phyloP scores from a whole-genome alignment of 495 filamentous ascomycete genomes.

The Venustampulla echinocandica region DNA sequence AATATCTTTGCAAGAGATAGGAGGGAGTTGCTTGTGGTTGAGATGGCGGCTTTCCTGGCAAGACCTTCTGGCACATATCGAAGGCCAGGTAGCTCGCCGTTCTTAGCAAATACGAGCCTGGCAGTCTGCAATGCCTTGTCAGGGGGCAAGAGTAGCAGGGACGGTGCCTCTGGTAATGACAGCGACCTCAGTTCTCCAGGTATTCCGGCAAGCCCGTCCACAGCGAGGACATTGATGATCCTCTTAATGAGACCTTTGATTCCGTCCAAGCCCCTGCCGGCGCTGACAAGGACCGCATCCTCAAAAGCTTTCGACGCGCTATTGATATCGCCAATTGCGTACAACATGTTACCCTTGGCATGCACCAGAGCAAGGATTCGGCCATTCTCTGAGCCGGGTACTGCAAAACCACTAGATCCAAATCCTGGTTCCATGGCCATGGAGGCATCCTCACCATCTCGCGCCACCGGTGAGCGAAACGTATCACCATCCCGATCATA shows the following conservation, averaged over 20 bases:
- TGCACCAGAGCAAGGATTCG: slow-evolving; percentile 87
- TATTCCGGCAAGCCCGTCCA: slow-evolving; percentile 13
- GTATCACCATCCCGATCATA: slow-evolving; percentile 21
- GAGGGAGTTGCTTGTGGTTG: slow-evolving; percentile 91
- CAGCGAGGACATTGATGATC: slow-evolving; percentile 64
- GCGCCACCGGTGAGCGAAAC: slow-evolving; percentile 3
- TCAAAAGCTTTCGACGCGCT: slow-evolving; percentile 88
- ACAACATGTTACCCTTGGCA: slow-evolving; percentile 97
- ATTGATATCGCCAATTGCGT: slow-evolving; percentile 76
- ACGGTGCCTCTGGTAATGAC: slow-evolving; percentile 18
- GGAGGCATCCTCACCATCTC: slow-evolving; percentile 40
- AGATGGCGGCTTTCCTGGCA: slow-evolving; percentile 71
- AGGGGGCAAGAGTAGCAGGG: slow-evolving; percentile 72
- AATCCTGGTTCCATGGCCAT: slow-evolving; percentile 47
- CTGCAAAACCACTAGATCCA: slow-evolving; percentile 76
- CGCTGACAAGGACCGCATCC: slow-evolving; percentile 83
- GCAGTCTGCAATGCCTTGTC: slow-evolving; percentile 79
- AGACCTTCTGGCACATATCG: slow-evolving; percentile 63
- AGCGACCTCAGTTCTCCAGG: slow-evolving; percentile 24
- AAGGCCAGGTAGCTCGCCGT: slow-evolving; percentile 70
- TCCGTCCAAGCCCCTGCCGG: slow-evolving; percentile 61
- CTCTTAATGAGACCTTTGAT: slow-evolving; percentile 74
- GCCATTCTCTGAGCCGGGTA: slow-evolving; percentile 84
- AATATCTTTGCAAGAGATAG: slow-evolving; percentile 96
- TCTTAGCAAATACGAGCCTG: slow-evolving; percentile 68